These are phyloP conservation scores for Sambucus nigra DNA, from an alignment of 129 eudicot genomes.

Conservation along the genomic window DNA sequence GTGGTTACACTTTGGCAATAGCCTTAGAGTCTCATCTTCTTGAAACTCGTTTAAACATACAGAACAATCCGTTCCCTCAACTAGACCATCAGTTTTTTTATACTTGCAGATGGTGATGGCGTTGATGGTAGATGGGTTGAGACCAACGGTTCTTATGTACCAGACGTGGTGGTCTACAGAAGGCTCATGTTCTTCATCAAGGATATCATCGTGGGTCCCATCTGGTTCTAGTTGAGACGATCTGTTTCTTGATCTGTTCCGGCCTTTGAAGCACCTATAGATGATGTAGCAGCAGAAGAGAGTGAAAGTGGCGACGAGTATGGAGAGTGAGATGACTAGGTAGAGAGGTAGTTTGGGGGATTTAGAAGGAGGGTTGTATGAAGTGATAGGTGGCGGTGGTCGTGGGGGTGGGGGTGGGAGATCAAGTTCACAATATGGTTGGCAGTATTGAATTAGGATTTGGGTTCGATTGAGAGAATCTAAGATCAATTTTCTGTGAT, in stretches of 20 bases:
- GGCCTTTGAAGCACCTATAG: slow-evolving; percentile 15
- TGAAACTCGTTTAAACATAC: slow-evolving; percentile 61
- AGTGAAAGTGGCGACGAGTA: not conserved
- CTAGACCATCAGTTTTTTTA: slow-evolving; percentile 20
- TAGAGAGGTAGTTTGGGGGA: not conserved
- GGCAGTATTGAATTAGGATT: too few relatives aligned
- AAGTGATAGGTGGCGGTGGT: too few relatives aligned
- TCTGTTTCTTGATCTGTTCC: slow-evolving; percentile 13
- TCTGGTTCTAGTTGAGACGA: slow-evolving; percentile 2
- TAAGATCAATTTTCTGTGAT: too few relatives aligned
- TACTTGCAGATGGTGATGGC: slow-evolving; percentile 28
- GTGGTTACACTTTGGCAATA: slow-evolving; percentile 54
- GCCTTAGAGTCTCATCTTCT: slow-evolving; percentile 37
- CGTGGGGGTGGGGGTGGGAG: too few relatives aligned
- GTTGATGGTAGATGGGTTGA: slow-evolving; percentile 41
- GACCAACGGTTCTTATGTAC: slow-evolving; percentile 49
- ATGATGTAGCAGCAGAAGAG: slow-evolving; percentile 30
- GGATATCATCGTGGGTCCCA: slow-evolving; percentile 3
- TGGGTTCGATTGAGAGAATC: too few relatives aligned
- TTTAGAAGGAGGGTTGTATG: too few relatives aligned
- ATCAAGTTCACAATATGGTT: too few relatives aligned
- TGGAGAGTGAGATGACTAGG: not conserved
- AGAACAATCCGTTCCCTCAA: slow-evolving; percentile 51
- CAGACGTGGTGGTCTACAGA: slow-evolving; percentile 37
- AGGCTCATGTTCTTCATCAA: slow-evolving; percentile 16